Conservation (phyloP, 495 filamentous ascomycete genomes). For the Penicillium riverlandense region DNA sequence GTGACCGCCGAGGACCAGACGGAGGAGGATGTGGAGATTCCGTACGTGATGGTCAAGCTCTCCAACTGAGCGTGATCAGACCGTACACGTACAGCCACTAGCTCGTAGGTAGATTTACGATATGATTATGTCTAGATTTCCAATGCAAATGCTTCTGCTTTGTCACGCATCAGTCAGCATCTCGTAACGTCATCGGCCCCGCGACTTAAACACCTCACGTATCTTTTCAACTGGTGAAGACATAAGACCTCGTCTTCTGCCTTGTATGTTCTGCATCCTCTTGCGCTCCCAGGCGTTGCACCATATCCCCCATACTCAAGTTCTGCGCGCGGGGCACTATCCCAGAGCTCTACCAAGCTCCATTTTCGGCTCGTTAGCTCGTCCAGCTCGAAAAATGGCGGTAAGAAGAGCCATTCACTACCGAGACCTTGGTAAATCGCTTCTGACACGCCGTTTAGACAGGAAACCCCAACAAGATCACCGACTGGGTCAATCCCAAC, state of each 20-base stretch:
- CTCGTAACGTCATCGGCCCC: slow-evolving; percentile 17
- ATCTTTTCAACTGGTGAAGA: neutral
- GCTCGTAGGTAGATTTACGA: neutral
- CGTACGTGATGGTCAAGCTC: slow-evolving; percentile 88
- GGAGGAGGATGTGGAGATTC: slow-evolving; percentile 94
- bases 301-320: slow-evolving; percentile 11
- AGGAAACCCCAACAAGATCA: slow-evolving; percentile 47
- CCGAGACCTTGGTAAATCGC: neutral
- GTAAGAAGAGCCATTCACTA: slow-evolving; percentile 14
- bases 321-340: slow-evolving; percentile 6
- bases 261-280: slow-evolving; percentile 24
- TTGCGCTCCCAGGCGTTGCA: slow-evolving; percentile 15
- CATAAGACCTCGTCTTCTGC: neutral
- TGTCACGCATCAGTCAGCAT: slow-evolving; percentile 25
- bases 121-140: neutral
- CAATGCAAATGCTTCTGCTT: slow-evolving; percentile 9
- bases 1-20: slow-evolving; percentile 85
- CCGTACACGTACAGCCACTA: neutral
- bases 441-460: slow-evolving; percentile 11
- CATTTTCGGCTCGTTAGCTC: slow-evolving; percentile 13
- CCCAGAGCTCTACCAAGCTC: slow-evolving; percentile 1
- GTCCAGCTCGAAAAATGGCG: slow-evolving; percentile 30
- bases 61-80: slow-evolving; percentile 23
- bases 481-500: slow-evolving; percentile 69
- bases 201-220: neutral